Evolutionary conservation across 192 early-diverging fungal genomes (phyloP).

Genomic region (Lobosporangium transversale): DNA sequence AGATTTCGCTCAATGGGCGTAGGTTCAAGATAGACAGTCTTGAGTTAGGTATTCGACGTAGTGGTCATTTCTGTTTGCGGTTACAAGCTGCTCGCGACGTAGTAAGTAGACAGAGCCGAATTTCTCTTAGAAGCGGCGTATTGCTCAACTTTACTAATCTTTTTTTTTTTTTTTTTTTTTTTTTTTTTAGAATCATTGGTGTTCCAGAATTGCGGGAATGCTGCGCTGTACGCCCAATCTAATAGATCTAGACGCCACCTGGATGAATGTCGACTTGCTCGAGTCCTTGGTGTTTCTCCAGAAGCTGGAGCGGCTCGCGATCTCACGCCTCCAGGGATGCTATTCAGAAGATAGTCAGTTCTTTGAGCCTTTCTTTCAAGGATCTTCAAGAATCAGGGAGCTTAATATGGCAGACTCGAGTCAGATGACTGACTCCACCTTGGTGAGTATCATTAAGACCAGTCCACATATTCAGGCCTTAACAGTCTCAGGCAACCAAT

Average conservation of each 20-base stretch:
- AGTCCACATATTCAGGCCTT: conserved; percentile 22
- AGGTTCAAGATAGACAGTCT: conserved; percentile 30
- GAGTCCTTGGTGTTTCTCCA: conserved; percentile 24
- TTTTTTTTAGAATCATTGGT: conserved; percentile 33
- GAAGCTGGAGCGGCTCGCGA: conserved; percentile 27
- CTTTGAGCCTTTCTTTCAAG: conserved; percentile 25
- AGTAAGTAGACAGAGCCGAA: conserved; percentile 10
- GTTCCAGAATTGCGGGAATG: conserved; percentile 5
- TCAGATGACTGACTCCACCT: conserved; percentile 13
- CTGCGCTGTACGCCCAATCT: conserved; percentile 26
- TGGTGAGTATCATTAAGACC: conserved; percentile 22
- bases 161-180: not conserved
- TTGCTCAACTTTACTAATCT: too few relatives aligned
- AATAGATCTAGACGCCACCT: conserved; percentile 19
- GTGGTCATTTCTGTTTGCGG: conserved; percentile 12
- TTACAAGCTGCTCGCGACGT: conserved; percentile 9
- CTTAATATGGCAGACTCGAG: conserved; percentile 25
- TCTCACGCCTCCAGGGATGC: conserved; percentile 31
- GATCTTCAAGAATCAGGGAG: conserved; percentile 12
- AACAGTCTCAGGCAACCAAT: conserved; percentile 15
- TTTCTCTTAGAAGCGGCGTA: too few relatives aligned
- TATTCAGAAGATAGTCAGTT: conserved; percentile 23
- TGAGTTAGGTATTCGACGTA: conserved; percentile 9
- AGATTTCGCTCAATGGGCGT: conserved; percentile 1
- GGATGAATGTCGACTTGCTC: conserved; percentile 38